Base-by-base conservation (phyloP, 1,284 basidiomycete genomes). In the Cutaneotrichosporon mucoides region DNA sequence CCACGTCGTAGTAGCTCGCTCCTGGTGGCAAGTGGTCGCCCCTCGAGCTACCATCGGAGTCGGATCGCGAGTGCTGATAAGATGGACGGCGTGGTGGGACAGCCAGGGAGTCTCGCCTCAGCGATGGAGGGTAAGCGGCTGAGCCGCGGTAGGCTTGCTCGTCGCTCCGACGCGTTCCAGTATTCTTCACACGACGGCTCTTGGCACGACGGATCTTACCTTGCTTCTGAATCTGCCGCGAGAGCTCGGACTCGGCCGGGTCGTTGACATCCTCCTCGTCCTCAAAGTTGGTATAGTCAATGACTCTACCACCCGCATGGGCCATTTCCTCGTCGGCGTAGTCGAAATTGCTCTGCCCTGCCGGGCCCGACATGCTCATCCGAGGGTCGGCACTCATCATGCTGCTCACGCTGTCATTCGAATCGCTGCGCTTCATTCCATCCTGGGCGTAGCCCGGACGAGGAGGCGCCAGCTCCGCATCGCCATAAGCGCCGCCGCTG, bases 251-350 rank as follows among this genome's bases (percentile, higher is more conserved):
- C 70, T 92, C 89, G 15, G 83, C 86, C 0, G 85, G 84, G 62
- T 88, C 83, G 63, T 90, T 80, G 35, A 83, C 79, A 67, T 90
- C 87, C 61, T 88, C 83, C 62, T 92, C 88, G 34, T 88, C 88
- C 62, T 90, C 88, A 67, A 89, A 92, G 67, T 90, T 88, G 6
- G 89, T 90, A 56, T 89, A 79, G 66, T 90, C 88, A 13, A 87
- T n/a, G 34, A 56, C 53, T 10, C 38, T 50, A 6, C 58, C 56
- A 6, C 53, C 62, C 2, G 56, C 61, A 46, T n/a, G 40, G 35
- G 43, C 52, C 56, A 60, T 65, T 50, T 62, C 60, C 52, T 42
- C 43, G 33, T 57, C 58, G 42, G 55, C 57, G 9, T 51, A 12
- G 59, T 84, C 84, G 56, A 77, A 79, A 50, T 82, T 69, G 63